phyloP scores from a whole-genome alignment of 1,139 yeast genomes.

The Kodamaea anthophila region DNA sequence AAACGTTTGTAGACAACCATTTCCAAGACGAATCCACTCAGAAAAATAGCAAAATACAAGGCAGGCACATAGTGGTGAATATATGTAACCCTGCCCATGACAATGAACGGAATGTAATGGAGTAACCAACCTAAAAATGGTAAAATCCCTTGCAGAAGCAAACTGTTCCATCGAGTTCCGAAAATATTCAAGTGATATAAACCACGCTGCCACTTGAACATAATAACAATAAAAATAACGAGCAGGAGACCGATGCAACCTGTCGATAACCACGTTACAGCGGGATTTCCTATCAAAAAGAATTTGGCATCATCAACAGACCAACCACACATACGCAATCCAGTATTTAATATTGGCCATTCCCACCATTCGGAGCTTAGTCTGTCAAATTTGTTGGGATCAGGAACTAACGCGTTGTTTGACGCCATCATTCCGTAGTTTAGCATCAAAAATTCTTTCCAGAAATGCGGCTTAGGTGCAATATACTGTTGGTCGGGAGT shows the following conservation, averaged over 20 bases:
- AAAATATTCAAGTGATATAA: constrained; percentile 11
- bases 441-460: constrained; percentile 62
- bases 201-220: constrained; percentile 32
- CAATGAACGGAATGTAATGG: constrained; percentile 27
- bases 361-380: constrained; percentile 75
- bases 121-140: constrained; percentile 29
- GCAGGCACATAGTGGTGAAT: constrained; percentile 35
- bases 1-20: constrained; percentile 14
- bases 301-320: constrained; percentile 41
- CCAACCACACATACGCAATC: constrained; percentile 73
- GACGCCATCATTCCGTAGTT: constrained; percentile 78
- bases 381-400: constrained; percentile 57
- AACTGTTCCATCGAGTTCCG: constrained; percentile 19
- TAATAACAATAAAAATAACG: constrained; percentile 14
- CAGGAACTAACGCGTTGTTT: constrained; percentile 71
- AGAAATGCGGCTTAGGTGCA: constrained; percentile 64
- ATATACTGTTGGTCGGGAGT: constrained; percentile 35
- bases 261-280: constrained; percentile 57
- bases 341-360: constrained; percentile 63
- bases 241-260: constrained; percentile 17
- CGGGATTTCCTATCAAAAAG: constrained; percentile 62
- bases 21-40: constrained; percentile 32
- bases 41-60: constrained; percentile 27
- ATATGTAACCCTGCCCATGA: constrained; percentile 32
- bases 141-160: constrained; percentile 24